A percentile compares a stretch with the other conserved stretches of the same genome.
Evolutionary conservation across 176 grass and related monocot species (phyloP).

Genomic region (Secale cereale): DNA sequence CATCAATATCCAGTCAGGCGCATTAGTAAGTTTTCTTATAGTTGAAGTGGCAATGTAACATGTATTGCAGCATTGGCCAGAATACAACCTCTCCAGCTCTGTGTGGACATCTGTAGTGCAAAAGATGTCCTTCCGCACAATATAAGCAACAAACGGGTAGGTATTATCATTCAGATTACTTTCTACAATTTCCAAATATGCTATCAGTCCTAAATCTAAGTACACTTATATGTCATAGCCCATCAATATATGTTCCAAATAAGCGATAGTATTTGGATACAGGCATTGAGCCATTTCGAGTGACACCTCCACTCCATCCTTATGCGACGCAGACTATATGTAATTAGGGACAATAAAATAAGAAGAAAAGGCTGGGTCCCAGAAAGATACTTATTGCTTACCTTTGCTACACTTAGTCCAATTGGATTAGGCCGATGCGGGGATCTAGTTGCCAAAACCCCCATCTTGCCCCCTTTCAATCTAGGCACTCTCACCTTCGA

Average conservation of each 20-base stretch:
- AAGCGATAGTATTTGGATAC: background rate
- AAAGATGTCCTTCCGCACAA: background rate
- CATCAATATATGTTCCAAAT: background rate
- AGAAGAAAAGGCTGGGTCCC: background rate
- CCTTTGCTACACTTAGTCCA: constrained; percentile 94
- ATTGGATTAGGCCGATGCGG: constrained; percentile 94
- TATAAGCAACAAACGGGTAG: background rate
- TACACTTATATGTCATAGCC: background rate
- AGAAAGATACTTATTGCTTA: constrained; percentile 22
- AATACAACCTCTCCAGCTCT: background rate
- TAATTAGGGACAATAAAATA: background rate
- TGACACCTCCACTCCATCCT: background rate
- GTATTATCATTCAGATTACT: background rate
- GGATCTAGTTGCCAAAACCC: constrained; percentile 78
- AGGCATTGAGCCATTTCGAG: background rate
- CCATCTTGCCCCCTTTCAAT: constrained; percentile 87
- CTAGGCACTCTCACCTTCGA: constrained; percentile 92
- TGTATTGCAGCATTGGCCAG: background rate
- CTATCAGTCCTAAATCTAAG: background rate
- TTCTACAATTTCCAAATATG: background rate
- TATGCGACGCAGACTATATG: background rate
- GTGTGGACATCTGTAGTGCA: background rate
- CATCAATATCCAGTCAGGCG: background rate
- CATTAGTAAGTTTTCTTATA: background rate
- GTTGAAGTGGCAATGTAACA: background rate